phyloP scores from a whole-genome alignment of 2,329 filamentous ascomycete species.

The Alternaria conjuncta region DNA sequence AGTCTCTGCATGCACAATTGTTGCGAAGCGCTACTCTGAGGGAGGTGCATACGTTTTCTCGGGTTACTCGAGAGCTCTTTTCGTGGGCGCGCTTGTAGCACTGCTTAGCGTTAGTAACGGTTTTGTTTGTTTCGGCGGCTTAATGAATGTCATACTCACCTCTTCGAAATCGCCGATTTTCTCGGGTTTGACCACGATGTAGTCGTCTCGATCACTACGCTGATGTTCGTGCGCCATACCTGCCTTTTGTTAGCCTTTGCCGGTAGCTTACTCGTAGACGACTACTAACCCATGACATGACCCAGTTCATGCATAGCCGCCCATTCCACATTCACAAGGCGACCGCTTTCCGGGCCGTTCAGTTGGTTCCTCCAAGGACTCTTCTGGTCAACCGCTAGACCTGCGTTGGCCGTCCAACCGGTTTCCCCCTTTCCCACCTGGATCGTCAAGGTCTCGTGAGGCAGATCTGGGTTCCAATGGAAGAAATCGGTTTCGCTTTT shows the following conservation, averaged over 20 bases:
- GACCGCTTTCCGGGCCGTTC: background rate
- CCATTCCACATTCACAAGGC: background rate
- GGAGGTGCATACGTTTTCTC: background rate
- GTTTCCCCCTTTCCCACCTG: background rate
- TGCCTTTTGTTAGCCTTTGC: background rate
- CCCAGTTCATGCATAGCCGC: background rate
- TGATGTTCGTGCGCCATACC: slow-evolving; percentile 15
- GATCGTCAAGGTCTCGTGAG: background rate
- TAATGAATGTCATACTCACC: background rate
- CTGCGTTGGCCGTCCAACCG: background rate
- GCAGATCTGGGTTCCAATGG: background rate
- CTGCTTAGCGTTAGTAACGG: background rate
- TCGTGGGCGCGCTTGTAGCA: background rate
- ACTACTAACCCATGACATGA: background rate
- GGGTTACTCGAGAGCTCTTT: background rate
- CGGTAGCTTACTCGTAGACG: background rate
- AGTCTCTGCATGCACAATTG: background rate
- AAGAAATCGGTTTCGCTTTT: background rate
- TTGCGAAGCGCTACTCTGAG: background rate
- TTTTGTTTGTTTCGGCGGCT: background rate
- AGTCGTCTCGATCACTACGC: slow-evolving; percentile 7
- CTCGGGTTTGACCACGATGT: slow-evolving; percentile 1
- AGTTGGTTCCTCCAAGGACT: background rate
- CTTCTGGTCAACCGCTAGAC: background rate
- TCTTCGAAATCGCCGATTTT: background rate